Evolutionary conservation across 345 rosid species (phyloP), one percentile per base, ranked within the genome.

Genomic region (Pistacia integerrima): DNA sequence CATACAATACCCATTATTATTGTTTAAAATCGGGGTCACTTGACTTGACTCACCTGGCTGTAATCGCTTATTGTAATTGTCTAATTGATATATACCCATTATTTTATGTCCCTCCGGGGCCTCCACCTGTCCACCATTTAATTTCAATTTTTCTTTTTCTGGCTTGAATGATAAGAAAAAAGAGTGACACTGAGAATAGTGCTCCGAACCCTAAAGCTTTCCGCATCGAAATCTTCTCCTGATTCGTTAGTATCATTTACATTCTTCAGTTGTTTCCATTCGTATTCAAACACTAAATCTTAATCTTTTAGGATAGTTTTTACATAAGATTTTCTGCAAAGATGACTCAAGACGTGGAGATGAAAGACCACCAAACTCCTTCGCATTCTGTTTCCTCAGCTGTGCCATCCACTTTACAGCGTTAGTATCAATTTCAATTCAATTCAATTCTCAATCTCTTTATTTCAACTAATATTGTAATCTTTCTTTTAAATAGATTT

Each of bases 261-360:
- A 44, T 67, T 8, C 33, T 67, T 20, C 25, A 48, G 48, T 13
- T 25, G 30, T 52, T 49, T 17, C 1, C 57, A 1, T 30, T 11
- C 17, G 6, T 59, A 22, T 8, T 25, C 28, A 25, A 5, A 48
- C n/a, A 49, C 38, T 68, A n/a, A 28, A 28, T 30, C 44, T 16
- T 2, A 5, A 1, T 4, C 60, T 3, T 11, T 1, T 13, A 1
- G 14, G 8, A 52, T 9, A 22, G 0, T 14, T 20, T 16, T 4
- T 11, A 5, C 28, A 0, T 38, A 38, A 52, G 4, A 52, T 80
- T 56, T 74, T 76, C 25, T 20, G 18, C 70, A 13, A 81, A 83
- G 76, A 90, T 90, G 93, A 90, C 92, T 77, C 92, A 88, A 77
- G 97, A 92, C 56, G 89, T 92, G 72, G 98, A 87, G 76, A 91